Base-by-base conservation (phyloP, 1,284 basidiomycete genomes). In the Ganoderma meredithae region DNA sequence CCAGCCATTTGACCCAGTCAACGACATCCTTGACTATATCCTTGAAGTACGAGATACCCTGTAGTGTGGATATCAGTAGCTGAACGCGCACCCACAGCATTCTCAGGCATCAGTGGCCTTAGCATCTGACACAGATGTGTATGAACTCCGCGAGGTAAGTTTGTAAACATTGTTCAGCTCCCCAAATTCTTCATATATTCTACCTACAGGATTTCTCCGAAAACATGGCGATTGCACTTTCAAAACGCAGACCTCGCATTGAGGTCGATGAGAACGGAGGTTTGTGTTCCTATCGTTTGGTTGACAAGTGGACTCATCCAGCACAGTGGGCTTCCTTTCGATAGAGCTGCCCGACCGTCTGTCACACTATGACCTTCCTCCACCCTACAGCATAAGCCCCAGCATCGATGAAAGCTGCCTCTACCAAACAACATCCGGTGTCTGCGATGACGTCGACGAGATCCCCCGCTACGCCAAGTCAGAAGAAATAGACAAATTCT, bases 11-110 rank as follows among this genome's bases (percentile, higher is more conserved):
- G 69, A 71, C 39, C 66, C 72, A 0, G 69, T 73, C 15, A 61
- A 68, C 39, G 62, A 47, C 15, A 53, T 68, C 1, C 60, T 73
- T 12, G 73, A 76, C 49, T 73, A 76, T 39, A 76, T 74, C 19
- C 33, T 49, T 22, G 47, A 49, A 49, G 47, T 49, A 49, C 47
- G 47, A 3, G 5, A n/a, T 25, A n/a, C 3, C 25, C 7, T 49
- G n/a, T 3, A n/a, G 22, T 22, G 3, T 9, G 9, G 47, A 9
- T 4, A 49, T 25, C n/a, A 22, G 47, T 49, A 19, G 47, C 47
- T 49, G 9, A 49, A 25, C 47, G n/a, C 1, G 9, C 47, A 49
- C 22, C n/a, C n/a, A 9, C 22, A 49, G 47, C n/a, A 49, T 49
- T 49, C 47, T 10, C 4, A 49, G 22, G 47, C 47, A 25, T 49